Evolutionary conservation across 805 yeast species (phyloP), one percentile per base, ranked within the genome.

Genomic region (Scheffersomyces amazonensis): DNA sequence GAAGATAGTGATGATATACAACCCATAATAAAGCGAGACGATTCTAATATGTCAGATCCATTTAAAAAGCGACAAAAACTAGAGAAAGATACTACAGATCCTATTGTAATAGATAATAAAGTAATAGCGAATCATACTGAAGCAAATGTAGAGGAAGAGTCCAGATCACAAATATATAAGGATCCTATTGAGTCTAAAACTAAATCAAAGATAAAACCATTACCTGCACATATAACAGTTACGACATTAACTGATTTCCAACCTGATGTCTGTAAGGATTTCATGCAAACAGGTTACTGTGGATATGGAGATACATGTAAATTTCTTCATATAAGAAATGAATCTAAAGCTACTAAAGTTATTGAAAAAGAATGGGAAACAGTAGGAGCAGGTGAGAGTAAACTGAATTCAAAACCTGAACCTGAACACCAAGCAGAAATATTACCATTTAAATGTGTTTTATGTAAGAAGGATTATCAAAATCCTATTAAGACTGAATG

Each of bases 241-340:
- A 84, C 89, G 0, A 81, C 87, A 0, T 66, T 81, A 2, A 73
- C 84, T 27, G 99, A 93, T 54, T 93, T 82, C 54, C 96, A 87
- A 56, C 90, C 95, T 1, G 97, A 93, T 54, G 82, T 93, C 2
- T 93, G 99, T 56, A 93, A 91, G 54, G 98, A 93, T 59, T 93
- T 76, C 59, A 75, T 80, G 41, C 85, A 83, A 48, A 90, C 95
- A 0, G 99, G 99, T 0, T 90, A 80, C 55, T 93, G 99, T 71
- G 97, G 97, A 5, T 93, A 83, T 57, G 99, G 99, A 7, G 99
- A 93, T 51, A 83, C 93, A 24, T 93, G 99, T 66, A 93, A 93
- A 64, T 93, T 93, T 58, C 58, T 91, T 24, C 99, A 93, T 56
- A 78, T 87, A 12, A 66, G 99, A 60, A 97, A 87, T 49, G 96